Base-by-base conservation (phyloP, 441 rosid species). In the Omphalea diandra region DNA sequence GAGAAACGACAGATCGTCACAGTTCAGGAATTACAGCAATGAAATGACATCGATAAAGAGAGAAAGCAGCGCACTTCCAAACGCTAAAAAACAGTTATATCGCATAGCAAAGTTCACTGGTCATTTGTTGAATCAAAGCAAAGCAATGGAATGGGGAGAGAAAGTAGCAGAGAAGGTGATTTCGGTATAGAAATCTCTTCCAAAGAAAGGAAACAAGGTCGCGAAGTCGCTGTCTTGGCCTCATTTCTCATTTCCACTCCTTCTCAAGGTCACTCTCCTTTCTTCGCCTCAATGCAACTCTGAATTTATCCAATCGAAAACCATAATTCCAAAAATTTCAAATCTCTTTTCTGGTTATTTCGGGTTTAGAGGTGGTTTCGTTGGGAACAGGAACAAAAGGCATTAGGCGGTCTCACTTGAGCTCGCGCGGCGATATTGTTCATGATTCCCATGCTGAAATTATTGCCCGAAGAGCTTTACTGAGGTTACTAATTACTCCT, bases 391-490 rank as follows among this genome's bases (percentile, higher is more conserved):
- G 97, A 26, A 92, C 99, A 0, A 92, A 94, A 76, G 90, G 98
- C 71, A 70, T 92, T 27, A 88, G 90, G 22, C 71, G 86, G 6
- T 85, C 91, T 22, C 86, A 73, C 18, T 59, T 90, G 84, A 87
- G 94, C 79, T 72, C 75, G 46, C 84, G 77, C 9, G 98, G 99
- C 15, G 97, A 94, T 74, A 79, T 87, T 74, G 87, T 94, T 22
- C 88, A 94, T 72, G 98, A 94, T 76, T 88, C 98, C 10, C 99
- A 94, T 65, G 99, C 97, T 31, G 96, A 94, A 73, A 83, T 94
- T 69, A 79, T 88, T 38, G 86, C 97, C 11, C 85, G 99, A 63
- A 84, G 97, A 84, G 84, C 97, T 78, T 79, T 91, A 29, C 14
- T 94, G 67, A 91, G 95, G 98, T 90, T 24, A 26, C n/a, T n/a